Conservation (phyloP, 371 early-diverging fungal species). For the Apophysomyces ossiformis region DNA sequence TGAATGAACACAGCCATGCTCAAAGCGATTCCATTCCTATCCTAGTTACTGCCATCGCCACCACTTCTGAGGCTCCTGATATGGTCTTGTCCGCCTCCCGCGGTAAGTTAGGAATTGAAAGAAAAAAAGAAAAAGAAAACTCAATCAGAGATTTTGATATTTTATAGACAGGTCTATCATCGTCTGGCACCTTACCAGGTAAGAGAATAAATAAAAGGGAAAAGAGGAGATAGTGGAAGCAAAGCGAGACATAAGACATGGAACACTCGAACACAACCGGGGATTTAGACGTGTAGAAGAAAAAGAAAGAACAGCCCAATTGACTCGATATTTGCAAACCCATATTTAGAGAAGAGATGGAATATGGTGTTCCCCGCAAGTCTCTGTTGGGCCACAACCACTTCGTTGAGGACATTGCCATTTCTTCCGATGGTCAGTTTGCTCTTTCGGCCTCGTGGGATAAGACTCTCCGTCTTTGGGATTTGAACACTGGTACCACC, state of each 20-base stretch:
- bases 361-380: conserved; percentile 88
- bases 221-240: too few relatives aligned
- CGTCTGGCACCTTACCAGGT: conserved; percentile 88
- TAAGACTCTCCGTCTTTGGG: conserved; percentile 97
- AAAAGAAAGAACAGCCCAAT: background rate
- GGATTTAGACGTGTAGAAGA: too few relatives aligned
- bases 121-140: background rate
- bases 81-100: conserved; percentile 94
- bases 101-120: conserved; percentile 59
- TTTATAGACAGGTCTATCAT: conserved; percentile 87
- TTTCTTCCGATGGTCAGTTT: conserved; percentile 96
- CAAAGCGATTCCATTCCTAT: background rate
- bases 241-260: too few relatives aligned
- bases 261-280: too few relatives aligned
- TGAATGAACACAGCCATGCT: background rate
- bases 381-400: conserved; percentile 94
- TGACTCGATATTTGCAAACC: background rate
- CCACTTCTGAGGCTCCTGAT: conserved; percentile 92
- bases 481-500: conserved; percentile 87
- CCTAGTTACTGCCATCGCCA: conserved; percentile 92
- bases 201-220: conserved; percentile 14
- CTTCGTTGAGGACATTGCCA: conserved; percentile 93
- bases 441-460: conserved; percentile 97
- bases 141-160: background rate
- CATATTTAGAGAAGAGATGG: conserved; percentile 72